Evolutionary conservation across 1,284 basidiomycete genomes (phyloP), one percentile per base, ranked within the genome.

Genomic region (Clitocybe nebularis): DNA sequence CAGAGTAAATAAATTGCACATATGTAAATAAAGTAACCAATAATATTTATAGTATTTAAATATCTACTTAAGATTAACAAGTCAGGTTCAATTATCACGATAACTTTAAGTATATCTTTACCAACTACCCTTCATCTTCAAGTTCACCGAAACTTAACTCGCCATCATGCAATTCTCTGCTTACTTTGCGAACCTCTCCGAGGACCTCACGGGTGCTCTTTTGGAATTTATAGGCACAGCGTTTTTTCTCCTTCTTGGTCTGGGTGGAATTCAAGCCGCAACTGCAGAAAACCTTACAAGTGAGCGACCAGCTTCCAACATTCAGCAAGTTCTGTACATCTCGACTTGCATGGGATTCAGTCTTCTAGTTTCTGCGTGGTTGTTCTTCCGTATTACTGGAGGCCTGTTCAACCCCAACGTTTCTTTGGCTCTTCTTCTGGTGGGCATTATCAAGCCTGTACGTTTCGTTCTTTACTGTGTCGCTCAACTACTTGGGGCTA

Each of bases 301-400:
- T 39, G 54, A 47, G 19, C 34, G 34, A 19, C 57, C 56, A 40
- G 51, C 52, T 23, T 67, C 58, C 17, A 59, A 49, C 43, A 56
- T 79, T 39, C 66, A 71, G 35, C 71, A 69, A 17, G 58, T 70
- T 26, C 66, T 79, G 50, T 85, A 83, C 62, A 76, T 82, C 35
- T 72, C 82, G 0, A 68, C 73, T 1, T 73, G 68, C 33, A 81
- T 84, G 69, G 85, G 85, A 2, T 59, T 89, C 39, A 77, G 77
- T 43, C 69, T 89, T 25, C 70, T 86, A 34, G 75, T 83, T 23
- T 77, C 76, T 2, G 81, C 79, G 4, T 88, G 84, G 79, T 61
- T 88, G 23, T 89, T 89, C 63, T 89, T 79, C 60, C 71, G 87
- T 22, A 73, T 83, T 36, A 85, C 83, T 0, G 85, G 83, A 5